Conservation (phyloP, 192 early-diverging fungal genomes). For the Podila epicladia region DNA sequence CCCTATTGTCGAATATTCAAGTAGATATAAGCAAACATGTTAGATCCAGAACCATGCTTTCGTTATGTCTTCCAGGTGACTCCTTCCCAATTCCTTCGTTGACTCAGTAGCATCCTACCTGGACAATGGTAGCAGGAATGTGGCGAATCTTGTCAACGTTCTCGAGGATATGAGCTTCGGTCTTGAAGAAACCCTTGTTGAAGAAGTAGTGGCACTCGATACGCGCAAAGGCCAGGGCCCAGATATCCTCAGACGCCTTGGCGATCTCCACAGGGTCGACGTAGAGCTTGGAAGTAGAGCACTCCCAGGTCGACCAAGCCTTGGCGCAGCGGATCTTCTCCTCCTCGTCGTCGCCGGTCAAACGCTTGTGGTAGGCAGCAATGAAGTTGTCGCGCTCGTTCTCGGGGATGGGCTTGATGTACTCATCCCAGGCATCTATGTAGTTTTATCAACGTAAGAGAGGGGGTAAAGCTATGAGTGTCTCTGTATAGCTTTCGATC, state of each 20-base stretch:
- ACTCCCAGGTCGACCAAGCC: slow-evolving; percentile 65
- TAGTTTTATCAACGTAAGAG: neutral
- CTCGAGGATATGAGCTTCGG: slow-evolving; percentile 66
- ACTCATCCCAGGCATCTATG: slow-evolving; percentile 64
- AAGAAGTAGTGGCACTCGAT: slow-evolving; percentile 76
- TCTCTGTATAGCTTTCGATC: too few species aligned
- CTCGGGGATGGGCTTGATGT: slow-evolving; percentile 67
- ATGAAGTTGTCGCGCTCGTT: slow-evolving; percentile 70
- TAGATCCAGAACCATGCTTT: slow-evolving; percentile 58
- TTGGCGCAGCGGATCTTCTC: slow-evolving; percentile 63
- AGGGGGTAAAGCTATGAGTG: neutral
- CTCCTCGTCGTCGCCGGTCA: slow-evolving; percentile 62
- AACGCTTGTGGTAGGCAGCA: slow-evolving; percentile 70
- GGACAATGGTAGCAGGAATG: slow-evolving; percentile 72
- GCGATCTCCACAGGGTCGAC: slow-evolving; percentile 62
- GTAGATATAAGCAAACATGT: neutral
- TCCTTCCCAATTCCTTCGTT: too few species aligned
- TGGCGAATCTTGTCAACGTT: slow-evolving; percentile 73
- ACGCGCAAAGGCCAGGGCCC: slow-evolving; percentile 73
- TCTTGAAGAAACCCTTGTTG: slow-evolving; percentile 78
- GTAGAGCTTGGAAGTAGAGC: slow-evolving; percentile 61
- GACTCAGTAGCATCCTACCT: slow-evolving; percentile 13
- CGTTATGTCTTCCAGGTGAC: slow-evolving; percentile 57
- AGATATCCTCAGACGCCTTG: slow-evolving; percentile 67
- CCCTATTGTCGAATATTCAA: neutral